These are phyloP conservation scores for Eruca vesicaria DNA, from an alignment of 441 rosid genomes.

Conservation along the genomic window DNA sequence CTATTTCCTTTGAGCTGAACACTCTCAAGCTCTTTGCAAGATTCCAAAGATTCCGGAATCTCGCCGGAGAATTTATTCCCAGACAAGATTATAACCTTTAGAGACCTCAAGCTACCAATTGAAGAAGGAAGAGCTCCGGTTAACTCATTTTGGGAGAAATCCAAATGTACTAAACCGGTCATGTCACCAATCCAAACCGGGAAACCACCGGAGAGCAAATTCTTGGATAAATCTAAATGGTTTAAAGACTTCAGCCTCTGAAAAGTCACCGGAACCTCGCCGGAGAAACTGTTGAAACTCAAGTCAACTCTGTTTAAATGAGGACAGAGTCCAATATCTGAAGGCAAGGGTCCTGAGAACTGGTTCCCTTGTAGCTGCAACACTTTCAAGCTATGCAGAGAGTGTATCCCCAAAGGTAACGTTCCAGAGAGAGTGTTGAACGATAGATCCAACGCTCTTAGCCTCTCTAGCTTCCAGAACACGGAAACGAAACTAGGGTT, in stretches of 20 bases:
- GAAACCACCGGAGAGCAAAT: conserved; percentile 58
- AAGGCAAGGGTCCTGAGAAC: conserved; percentile 66
- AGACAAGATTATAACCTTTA: conserved; percentile 54
- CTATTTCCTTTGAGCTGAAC: conserved; percentile 53
- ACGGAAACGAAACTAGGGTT: conserved; percentile 44
- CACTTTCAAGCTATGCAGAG: conserved; percentile 58
- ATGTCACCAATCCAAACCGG: conserved; percentile 66
- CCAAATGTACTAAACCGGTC: conserved; percentile 51
- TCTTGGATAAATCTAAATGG: conserved; percentile 51
- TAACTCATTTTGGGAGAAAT: conserved; percentile 59
- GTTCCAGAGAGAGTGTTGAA: conserved; percentile 60
- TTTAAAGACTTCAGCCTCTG: conserved; percentile 41
- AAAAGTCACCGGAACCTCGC: conserved; percentile 53
- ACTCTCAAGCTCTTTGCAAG: conserved; percentile 47
- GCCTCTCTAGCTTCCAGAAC: conserved; percentile 48
- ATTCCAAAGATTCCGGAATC: conserved; percentile 52
- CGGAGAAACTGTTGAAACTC: conserved; percentile 58
- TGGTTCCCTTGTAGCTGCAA: conserved; percentile 53
- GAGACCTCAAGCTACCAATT: conserved; percentile 49
- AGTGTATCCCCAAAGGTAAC: conserved; percentile 47
- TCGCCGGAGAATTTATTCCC: conserved; percentile 53
- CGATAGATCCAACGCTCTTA: conserved; percentile 71
- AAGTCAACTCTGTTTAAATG: conserved; percentile 60
- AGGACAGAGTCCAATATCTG: conserved; percentile 66
- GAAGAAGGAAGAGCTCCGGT: conserved; percentile 61